Base-by-base conservation (phyloP, 2,329 filamentous ascomycete genomes). In the Akanthomyces uredinophilus region DNA sequence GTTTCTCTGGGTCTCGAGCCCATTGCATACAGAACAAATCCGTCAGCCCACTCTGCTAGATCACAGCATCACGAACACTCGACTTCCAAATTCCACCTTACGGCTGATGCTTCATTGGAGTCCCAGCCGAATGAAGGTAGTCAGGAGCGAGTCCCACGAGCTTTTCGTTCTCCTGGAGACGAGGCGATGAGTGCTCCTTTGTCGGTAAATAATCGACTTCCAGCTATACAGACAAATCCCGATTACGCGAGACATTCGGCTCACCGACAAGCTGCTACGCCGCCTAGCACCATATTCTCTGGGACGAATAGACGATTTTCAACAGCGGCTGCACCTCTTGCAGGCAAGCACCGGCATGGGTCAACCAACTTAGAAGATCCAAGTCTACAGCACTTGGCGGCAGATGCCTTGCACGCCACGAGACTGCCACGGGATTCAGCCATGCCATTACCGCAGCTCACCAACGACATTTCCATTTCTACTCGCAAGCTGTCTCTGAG, bases 401-500 rank as follows among this genome's bases (percentile, higher is more conserved):
- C 69, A 37, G 72, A 69, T 65, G 73, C 71, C 50, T 64, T 75
- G 18, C 68, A 74, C 41, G 73, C 65, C 49, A 69, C 70, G 50
- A 60, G 64, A 16, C 64, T 61, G 24, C 63, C 66, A 56, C 61
- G 59, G 22, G 60, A 44, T 47, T 64, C 64, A 29, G 47, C 62
- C 16, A 61, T 64, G 18, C 53, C 54, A 14, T 37, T 54, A n/a
- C 54, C 55, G 6, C 50, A 54, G 22, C 43, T 60, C 5, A 54
- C 47, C 20, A 47, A 63, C 39, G 61, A 63, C 37, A 63, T 43
- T 39, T 51, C 65, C 56, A 52, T 62, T 29, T 57, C 57, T 18
- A 63, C 56, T 24, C 51, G 62, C 51, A 68, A 67, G 49, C 64
- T 77, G 27, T 74, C 74, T 4, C 68, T 77, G 47, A 69, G 69